Percentiles rank a stretch among this genome's conserved stretches.
Conservation (phyloP, 73 alveolate species). For the Paramecium octaurelia region DNA sequence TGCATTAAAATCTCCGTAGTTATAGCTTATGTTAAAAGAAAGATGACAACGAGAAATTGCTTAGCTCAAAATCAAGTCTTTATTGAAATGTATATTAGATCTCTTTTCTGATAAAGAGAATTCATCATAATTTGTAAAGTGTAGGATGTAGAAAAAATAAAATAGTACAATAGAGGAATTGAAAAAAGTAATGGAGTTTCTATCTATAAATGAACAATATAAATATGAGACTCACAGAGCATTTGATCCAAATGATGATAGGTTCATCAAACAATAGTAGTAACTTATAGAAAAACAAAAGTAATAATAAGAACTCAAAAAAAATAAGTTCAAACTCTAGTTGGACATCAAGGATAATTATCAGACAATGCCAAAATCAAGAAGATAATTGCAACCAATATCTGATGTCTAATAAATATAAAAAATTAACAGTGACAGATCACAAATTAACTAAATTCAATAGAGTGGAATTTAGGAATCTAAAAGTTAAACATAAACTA, state of each 20-base stretch:
- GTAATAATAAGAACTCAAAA: neutral
- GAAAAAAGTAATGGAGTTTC: constrained; percentile 21
- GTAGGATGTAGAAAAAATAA: neutral
- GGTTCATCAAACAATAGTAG: neutral
- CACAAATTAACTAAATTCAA: neutral
- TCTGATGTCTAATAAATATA: neutral
- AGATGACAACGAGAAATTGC: neutral
- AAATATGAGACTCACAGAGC: constrained; percentile 16
- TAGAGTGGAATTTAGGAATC: neutral
- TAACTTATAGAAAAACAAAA: neutral
- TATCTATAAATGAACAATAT: neutral
- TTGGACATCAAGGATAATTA: neutral
- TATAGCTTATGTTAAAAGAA: constrained; percentile 4
- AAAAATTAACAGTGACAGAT: neutral
- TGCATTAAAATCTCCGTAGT: neutral
- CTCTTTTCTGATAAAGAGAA: neutral
- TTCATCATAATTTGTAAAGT: neutral
- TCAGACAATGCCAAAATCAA: neutral
- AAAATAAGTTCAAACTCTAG: neutral
- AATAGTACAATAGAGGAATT: constrained; percentile 11
- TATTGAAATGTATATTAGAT: neutral
- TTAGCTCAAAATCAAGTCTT: neutral
- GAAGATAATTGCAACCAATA: neutral
- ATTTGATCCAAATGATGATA: constrained; percentile 11
- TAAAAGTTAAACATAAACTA: neutral